phyloP scores from a whole-genome alignment of 345 rosid species.

The Dimocarpus longan region DNA sequence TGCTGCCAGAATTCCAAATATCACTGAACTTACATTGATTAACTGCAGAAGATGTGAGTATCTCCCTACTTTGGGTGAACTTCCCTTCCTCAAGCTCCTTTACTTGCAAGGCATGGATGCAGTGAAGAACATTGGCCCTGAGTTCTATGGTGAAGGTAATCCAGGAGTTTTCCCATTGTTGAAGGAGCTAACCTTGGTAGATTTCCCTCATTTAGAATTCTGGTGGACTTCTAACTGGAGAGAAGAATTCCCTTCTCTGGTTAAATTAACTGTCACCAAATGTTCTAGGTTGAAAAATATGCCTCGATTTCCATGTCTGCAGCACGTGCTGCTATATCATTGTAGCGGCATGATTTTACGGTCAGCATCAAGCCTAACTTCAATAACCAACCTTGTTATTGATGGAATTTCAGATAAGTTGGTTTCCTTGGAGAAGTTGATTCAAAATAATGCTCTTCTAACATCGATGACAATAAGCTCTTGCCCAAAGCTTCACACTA shows the following conservation, averaged over 20 bases:
- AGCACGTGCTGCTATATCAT: slow-evolving; percentile 20
- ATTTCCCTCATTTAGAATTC: slow-evolving; percentile 20
- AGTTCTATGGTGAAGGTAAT: slow-evolving; percentile 26
- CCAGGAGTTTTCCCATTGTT: slow-evolving; percentile 19
- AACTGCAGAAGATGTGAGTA: slow-evolving; percentile 17
- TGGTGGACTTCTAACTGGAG: slow-evolving; percentile 27
- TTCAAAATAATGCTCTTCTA: slow-evolving; percentile 8
- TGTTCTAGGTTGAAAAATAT: slow-evolving; percentile 29
- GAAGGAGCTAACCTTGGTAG: slow-evolving; percentile 16
- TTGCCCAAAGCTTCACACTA: slow-evolving; percentile 15
- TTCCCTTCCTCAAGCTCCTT: slow-evolving; percentile 28
- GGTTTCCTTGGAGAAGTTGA: neutral
- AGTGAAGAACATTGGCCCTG: slow-evolving; percentile 21
- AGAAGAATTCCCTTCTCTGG: slow-evolving; percentile 26
- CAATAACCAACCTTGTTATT: slow-evolving; percentile 22
- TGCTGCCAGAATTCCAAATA: slow-evolving; percentile 14
- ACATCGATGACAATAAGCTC: slow-evolving; percentile 12
- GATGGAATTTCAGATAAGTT: slow-evolving; percentile 3
- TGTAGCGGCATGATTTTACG: slow-evolving; percentile 18
- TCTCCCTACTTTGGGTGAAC: slow-evolving; percentile 32
- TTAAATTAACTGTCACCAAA: slow-evolving; percentile 20
- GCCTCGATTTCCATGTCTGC: slow-evolving; percentile 23
- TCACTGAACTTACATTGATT: slow-evolving; percentile 15
- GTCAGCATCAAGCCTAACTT: slow-evolving; percentile 23
- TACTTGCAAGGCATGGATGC: slow-evolving; percentile 23